Evolutionary conservation across 1,284 basidiomycete species (phyloP), one percentile per base, ranked within the genome.

Genomic region (Erythrobasidium hasegawianum): DNA sequence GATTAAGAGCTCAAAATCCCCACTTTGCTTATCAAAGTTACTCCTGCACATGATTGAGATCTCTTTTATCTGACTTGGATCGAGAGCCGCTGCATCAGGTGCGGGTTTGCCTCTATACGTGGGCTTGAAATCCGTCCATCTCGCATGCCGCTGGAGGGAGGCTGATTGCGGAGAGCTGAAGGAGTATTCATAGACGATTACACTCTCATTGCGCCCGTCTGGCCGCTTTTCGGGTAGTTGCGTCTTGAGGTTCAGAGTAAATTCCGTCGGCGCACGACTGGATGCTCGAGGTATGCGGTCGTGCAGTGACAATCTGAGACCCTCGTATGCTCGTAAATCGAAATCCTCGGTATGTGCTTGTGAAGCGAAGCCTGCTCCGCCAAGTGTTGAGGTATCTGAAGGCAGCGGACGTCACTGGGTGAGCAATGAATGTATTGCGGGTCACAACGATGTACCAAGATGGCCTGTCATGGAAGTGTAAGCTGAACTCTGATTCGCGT

Each of bases 321-420:
- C 76, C 7, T 66, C 26, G 68, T 73, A 77, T 22, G 54, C 38
- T 18, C 56, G 14, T 8, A 67, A 69, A 18, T 40, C 59, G 16
- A 61, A 54, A 2, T 68, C 45, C 5, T 68, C 70, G 7, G 73
- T 68, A 55, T 78, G 76, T 0, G 76, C 72, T 68, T 81, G 81
- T 4, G 80, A 81, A 0, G 81, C 80, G 67, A 82, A 82, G 0
- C 81, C 81, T 9, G 81, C 81, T 7, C 80, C 81, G 7, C 80
- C 81, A 22, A 82, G 77, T 0, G 80, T 79, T 16, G 75, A 74
- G 59, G 77, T 81, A 66, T 82, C 80, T 80, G 69, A 40, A 39
- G 27, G 38, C 11, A 2, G 2, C 14, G 7, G 9, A 40, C 22
- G 7, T 14, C 3, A n/a, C n/a, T n/a, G n/a, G n/a, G n/a, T n/a